Evolutionary conservation across 2,329 filamentous ascomycete genomes (phyloP).

Genomic region (Dactylellina cionopaga): DNA sequence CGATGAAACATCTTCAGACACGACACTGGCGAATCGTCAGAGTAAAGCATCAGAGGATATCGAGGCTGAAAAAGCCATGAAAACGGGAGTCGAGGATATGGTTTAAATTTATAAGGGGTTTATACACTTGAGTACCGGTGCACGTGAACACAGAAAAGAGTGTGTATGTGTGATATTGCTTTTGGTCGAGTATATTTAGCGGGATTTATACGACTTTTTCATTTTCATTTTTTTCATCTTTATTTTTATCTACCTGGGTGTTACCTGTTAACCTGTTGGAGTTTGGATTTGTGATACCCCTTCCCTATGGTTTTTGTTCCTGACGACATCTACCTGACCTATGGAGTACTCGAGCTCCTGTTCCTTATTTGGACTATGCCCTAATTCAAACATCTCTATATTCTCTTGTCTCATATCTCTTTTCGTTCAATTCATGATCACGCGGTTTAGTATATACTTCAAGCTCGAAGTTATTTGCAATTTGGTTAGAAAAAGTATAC

Average conservation of each 20-base stretch:
- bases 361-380: no score
- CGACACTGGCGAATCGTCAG: constrained; percentile 18
- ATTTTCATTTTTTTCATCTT: neutral
- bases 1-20: constrained; percentile 26
- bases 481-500: no score
- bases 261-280: neutral
- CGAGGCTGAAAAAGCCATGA: neutral
- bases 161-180: neutral
- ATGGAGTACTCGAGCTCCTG: no score
- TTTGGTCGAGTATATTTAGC: constrained; percentile 42
- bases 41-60: constrained; percentile 19
- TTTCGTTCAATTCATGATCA: no score
- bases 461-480: no score
- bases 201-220: constrained; percentile 1
- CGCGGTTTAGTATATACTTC: no score
- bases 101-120: neutral
- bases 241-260: neutral
- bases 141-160: neutral
- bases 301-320: no score
- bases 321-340: no score
- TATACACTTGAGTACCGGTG: no score
- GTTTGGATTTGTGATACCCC: no score
- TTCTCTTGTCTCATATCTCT: no score
- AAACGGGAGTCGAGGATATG: constrained; percentile 17
- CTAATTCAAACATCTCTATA: no score